Evolutionary conservation across 2,329 filamentous ascomycete species (phyloP), one percentile per base, ranked within the genome.

Genomic region (Penicillium sp.): DNA sequence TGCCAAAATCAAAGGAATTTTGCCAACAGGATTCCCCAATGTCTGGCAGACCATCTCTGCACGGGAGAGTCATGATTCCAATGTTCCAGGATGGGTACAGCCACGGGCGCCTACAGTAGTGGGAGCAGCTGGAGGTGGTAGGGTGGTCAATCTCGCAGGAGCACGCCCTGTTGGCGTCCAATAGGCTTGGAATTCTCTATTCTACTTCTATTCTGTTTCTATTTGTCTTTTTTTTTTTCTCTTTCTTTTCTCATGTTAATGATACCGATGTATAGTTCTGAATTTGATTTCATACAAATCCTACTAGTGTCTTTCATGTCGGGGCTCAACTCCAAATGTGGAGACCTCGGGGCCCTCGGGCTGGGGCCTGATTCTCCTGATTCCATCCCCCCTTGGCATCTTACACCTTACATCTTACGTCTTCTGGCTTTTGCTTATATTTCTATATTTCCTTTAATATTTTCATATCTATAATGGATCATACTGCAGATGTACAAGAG

Each of bases 21-120:
- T 77, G 26, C 71, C 74, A 0, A 77, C 75, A 2, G 76, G 76
- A 2, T 97, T 93, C 78, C 92, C 92, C 1, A 78, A 77, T 42
- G 85, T 90, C 1, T 91, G 87, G 81, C 80, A 85, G 55, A 87
- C 88, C 0, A 82, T 95, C 16, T 80, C 78, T 44, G 79, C 82
- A 34, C 83, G 83, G 61, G 82, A 85, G 53, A 80, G 80, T 14
- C 80, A 82, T 43, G 82, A 86, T 61, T 80, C 82, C 0, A 82
- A 84, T 43, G 86, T 92, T 37, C 87, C 89, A 0, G 90, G 89
- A 0, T 94, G 89, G 90, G 89, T 92, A 9, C 83, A 81, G 34
- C 65, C 66, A 18, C 63, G 64, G 1, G 42, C 62, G 11, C 59
- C 63, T 13, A 46, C 57, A 29, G 48, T 50, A 10, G 38, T 65